Percentiles rank a stretch among this genome's conserved stretches.
phyloP scores from a whole-genome alignment of 2,329 filamentous ascomycete genomes.

The Pyrenochaeta sp. region DNA sequence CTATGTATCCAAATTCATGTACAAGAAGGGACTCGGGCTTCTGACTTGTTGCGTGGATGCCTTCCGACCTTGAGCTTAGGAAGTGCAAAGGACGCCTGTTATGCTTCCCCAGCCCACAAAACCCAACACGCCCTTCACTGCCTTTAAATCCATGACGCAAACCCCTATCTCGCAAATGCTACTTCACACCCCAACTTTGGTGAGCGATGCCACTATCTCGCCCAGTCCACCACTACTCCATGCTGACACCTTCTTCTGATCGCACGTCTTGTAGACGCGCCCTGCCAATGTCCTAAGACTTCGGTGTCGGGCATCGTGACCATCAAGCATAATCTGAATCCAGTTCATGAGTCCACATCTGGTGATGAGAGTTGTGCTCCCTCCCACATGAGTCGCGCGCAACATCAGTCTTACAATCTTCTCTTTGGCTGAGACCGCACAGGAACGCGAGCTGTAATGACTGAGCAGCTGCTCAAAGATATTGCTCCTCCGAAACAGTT shows the following conservation, averaged over 20 bases:
- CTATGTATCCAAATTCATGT: not conserved
- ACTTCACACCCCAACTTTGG: slow-evolving; percentile 12
- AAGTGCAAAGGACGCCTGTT: slow-evolving; percentile 16
- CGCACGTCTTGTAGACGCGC: slow-evolving; percentile 71
- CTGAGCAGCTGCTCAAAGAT: slow-evolving; percentile 80
- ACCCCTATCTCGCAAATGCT: slow-evolving; percentile 3
- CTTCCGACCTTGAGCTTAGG: slow-evolving; percentile 2
- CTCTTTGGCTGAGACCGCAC: slow-evolving; percentile 66
- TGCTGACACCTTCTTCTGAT: slow-evolving; percentile 68
- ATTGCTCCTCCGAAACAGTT: slow-evolving; percentile 65
- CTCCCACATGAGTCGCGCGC: slow-evolving; percentile 73
- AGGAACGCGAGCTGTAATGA: slow-evolving; percentile 72
- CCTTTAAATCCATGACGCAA: not conserved
- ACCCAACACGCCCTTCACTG: slow-evolving; percentile 4
- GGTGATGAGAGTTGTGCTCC: slow-evolving; percentile 82
- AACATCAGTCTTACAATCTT: slow-evolving; percentile 71
- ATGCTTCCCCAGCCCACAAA: slow-evolving; percentile 6
- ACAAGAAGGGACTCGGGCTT: not conserved
- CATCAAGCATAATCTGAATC: slow-evolving; percentile 69
- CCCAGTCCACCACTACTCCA: slow-evolving; percentile 66
- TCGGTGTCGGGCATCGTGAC: slow-evolving; percentile 57
- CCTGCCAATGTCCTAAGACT: slow-evolving; percentile 65
- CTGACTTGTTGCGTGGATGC: slow-evolving; percentile 6
- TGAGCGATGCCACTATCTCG: slow-evolving; percentile 14
- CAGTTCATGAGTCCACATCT: slow-evolving; percentile 78